Evolutionary conservation across 2,329 filamentous ascomycete genomes (phyloP).

Genomic region (Elsinoe ampelina): DNA sequence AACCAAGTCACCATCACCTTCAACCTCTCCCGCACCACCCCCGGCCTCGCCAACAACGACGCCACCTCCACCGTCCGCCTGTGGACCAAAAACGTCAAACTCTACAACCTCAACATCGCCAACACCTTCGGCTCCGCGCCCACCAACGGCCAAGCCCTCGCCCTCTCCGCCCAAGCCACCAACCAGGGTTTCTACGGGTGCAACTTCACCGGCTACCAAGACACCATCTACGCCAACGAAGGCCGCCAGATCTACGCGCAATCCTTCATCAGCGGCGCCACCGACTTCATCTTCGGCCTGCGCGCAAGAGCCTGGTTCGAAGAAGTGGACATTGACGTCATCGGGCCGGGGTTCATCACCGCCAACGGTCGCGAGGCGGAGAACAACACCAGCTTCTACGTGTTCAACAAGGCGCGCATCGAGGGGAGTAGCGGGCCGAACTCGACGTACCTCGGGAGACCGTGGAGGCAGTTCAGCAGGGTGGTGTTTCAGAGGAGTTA

Average conservation of each 20-base stretch:
- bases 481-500: constrained; percentile 15
- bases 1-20: constrained; percentile 29
- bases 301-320: constrained; percentile 35
- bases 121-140: constrained; percentile 21
- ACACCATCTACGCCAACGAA: constrained; percentile 21
- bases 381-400: constrained; percentile 27
- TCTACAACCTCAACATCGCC: constrained; percentile 25
- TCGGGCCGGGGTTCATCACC: constrained; percentile 26
- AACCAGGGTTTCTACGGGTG: constrained; percentile 25
- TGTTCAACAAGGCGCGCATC: constrained; percentile 20
- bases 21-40: constrained; percentile 27
- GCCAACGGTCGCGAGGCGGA: constrained; percentile 26
- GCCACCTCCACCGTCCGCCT: constrained; percentile 35
- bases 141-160: constrained; percentile 25
- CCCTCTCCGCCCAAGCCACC: constrained; percentile 22
- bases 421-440: constrained; percentile 21
- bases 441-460: constrained; percentile 18
- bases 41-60: constrained; percentile 31
- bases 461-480: constrained; percentile 12
- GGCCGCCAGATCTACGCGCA: constrained; percentile 21
- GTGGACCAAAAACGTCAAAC: constrained; percentile 29
- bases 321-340: constrained; percentile 26
- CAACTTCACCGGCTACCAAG: constrained; percentile 21
- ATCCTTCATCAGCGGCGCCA: constrained; percentile 29
- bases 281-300: constrained; percentile 36